These are phyloP conservation scores for Entelexis paramagnoliae DNA, from an alignment of 1,139 yeast species.

Conservation along the genomic window DNA sequence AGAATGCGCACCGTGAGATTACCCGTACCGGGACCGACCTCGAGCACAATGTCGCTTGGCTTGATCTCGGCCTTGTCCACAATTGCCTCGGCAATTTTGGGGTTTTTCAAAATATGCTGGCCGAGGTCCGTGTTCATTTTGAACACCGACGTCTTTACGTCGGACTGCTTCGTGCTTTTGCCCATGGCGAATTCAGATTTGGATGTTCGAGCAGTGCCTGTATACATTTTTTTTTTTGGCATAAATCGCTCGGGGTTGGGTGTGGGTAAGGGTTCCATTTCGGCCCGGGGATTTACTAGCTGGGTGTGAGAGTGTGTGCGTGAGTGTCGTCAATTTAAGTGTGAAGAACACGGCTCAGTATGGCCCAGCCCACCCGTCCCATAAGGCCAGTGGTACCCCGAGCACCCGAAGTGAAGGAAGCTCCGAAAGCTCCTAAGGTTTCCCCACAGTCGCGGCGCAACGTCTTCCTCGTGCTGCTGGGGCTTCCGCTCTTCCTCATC, in stretches of 20 bases:
- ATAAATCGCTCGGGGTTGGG: not conserved
- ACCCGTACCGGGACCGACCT: conserved; percentile 99
- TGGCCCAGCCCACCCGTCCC: conserved; percentile 12
- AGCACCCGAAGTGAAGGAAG: not conserved
- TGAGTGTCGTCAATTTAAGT: no score
- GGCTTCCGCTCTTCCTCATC: conserved; percentile 25
- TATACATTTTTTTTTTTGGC: conserved; percentile 4
- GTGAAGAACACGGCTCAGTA: not conserved
- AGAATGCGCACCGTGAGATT: conserved; percentile 85
- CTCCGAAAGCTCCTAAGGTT: not conserved
- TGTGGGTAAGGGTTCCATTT: not conserved
- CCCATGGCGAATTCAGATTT: conserved; percentile 10
- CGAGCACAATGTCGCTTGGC: conserved; percentile 87
- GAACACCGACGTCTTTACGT: conserved; percentile 55
- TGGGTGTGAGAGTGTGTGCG: no score
- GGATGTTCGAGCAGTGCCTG: not conserved
- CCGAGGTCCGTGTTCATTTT: conserved; percentile 95
- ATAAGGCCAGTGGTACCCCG: conserved; percentile 2
- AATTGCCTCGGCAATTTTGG: conserved; percentile 93
- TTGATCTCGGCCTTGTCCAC: conserved; percentile 91
- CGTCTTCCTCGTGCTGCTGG: conserved; percentile 23
- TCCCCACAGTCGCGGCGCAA: conserved; percentile 17
- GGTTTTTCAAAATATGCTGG: conserved; percentile 93
- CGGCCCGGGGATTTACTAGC: no score
- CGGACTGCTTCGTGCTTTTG: conserved; percentile 45